These are phyloP conservation scores for Verticillium nonalfalfae DNA, from an alignment of 2,329 filamentous ascomycete genomes.

Conservation along the genomic window DNA sequence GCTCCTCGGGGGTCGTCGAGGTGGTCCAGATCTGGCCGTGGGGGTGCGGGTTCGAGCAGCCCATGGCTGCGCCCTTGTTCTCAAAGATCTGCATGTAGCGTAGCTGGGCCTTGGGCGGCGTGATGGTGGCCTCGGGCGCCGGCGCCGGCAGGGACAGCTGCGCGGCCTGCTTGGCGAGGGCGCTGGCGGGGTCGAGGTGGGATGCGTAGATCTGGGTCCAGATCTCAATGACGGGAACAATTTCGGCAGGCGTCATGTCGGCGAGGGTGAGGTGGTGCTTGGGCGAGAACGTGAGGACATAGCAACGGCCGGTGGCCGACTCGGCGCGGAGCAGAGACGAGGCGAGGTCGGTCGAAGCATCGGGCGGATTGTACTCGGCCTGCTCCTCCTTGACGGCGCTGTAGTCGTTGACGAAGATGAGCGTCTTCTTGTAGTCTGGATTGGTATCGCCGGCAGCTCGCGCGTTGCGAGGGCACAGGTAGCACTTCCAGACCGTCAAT, in stretches of 20 bases:
- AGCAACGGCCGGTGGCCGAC: conserved; percentile 90
- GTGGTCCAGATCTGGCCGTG: conserved; percentile 97
- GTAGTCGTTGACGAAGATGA: conserved; percentile 96
- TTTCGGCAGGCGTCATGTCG: conserved; percentile 72
- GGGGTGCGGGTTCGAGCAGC: conserved; percentile 96
- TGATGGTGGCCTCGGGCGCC: conserved; percentile 27
- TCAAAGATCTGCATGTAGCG: conserved; percentile 99
- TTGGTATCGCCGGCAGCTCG: conserved; percentile 83
- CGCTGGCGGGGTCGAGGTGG: conserved; percentile 68
- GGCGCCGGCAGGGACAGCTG: conserved; percentile 31
- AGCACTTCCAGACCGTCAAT: conserved; percentile 55
- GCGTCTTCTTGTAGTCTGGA: conserved; percentile 79
- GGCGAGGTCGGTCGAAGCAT: conserved; percentile 50
- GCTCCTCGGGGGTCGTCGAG: conserved; percentile 85
- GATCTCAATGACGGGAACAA: conserved; percentile 75
- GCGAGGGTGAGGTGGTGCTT: conserved; percentile 88
- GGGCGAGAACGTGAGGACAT: conserved; percentile 90
- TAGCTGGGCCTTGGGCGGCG: conserved; percentile 66
- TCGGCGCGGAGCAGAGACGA: conserved; percentile 75
- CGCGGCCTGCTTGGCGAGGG: conserved; percentile 41
- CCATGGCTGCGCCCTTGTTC: conserved; percentile 97
- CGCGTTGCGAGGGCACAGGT: conserved; percentile 87
- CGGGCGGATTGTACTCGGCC: conserved; percentile 57
- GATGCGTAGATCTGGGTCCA: conserved; percentile 88
- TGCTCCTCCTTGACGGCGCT: conserved; percentile 94